Conservation (phyloP, 192 early-diverging fungal species). For the Funneliformis geosporum region DNA sequence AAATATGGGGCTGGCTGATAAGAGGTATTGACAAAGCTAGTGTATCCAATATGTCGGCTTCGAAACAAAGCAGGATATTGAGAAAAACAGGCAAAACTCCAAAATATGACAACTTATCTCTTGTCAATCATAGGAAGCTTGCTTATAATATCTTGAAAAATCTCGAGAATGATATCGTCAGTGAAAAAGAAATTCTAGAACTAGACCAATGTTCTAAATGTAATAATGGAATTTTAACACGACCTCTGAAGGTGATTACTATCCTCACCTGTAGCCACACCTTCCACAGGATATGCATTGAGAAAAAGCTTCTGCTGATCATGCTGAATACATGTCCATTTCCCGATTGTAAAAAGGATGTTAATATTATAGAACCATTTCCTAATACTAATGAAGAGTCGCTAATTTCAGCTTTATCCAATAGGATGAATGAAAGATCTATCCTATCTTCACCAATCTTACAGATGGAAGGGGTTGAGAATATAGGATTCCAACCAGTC, state of each 20-base stretch:
- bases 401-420: not conserved
- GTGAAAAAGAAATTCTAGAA: too few species aligned
- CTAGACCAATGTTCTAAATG: too few species aligned
- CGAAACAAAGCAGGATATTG: too few species aligned
- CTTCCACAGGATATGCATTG: not conserved
- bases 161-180: too few species aligned
- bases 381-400: not conserved
- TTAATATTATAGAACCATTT: slow-evolving; percentile 2
- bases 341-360: not conserved
- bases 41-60: too few species aligned
- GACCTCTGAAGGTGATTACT: not conserved
- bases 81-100: too few species aligned
- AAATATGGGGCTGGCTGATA: too few species aligned
- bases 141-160: too few species aligned
- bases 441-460: not conserved
- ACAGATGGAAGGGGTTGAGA: not conserved
- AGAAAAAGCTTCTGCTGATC: slow-evolving; percentile 14
- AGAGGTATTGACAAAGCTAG: too few species aligned
- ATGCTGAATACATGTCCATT: slow-evolving; percentile 1
- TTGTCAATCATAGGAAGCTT: too few species aligned
- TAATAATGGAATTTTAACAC: too few species aligned
- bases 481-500: not conserved
- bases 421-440: not conserved
- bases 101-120: too few species aligned
- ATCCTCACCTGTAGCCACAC: not conserved